These are phyloP conservation scores for Suillus subluteus DNA, from an alignment of 768 basidiomycete species.

Conservation along the genomic window DNA sequence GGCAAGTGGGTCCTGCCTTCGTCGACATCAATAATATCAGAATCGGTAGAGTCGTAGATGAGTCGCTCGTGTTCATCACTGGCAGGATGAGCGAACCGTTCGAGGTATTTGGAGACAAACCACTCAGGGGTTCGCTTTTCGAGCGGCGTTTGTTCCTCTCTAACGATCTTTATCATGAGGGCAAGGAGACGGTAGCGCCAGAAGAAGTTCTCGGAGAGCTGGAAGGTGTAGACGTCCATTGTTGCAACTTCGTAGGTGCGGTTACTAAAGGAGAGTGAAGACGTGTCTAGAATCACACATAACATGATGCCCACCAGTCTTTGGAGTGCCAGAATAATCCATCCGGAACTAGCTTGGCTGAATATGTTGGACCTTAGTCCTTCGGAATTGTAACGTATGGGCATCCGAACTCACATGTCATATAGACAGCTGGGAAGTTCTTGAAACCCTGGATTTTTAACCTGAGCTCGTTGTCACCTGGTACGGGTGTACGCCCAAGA, in stretches of 20 bases:
- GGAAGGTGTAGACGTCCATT: conserved; percentile 48
- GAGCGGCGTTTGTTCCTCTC: conserved; percentile 34
- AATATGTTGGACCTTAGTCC: not conserved
- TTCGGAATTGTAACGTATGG: no score
- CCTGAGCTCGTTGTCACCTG: conserved; percentile 31
- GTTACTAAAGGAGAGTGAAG: conserved; percentile 31
- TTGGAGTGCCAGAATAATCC: conserved; percentile 38
- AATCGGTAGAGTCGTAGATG: conserved; percentile 35
- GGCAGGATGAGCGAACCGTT: conserved; percentile 26
- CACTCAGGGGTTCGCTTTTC: conserved; percentile 51
- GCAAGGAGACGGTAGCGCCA: conserved; percentile 52
- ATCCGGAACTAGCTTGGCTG: conserved; percentile 33
- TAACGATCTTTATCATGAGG: conserved; percentile 49
- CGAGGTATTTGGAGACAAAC: conserved; percentile 49
- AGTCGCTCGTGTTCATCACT: conserved; percentile 37
- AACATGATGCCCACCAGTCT: conserved; percentile 27
- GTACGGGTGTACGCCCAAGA: conserved; percentile 10
- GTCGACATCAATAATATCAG: conserved; percentile 33
- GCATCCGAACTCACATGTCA: conserved; percentile 36
- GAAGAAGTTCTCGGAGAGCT: conserved; percentile 51
- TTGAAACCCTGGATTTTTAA: conserved; percentile 48
- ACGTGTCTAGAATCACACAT: not conserved
- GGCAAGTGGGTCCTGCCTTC: conserved; percentile 35
- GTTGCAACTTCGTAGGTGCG: conserved; percentile 50
- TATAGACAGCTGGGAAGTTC: conserved; percentile 42